Conservation (phyloP, 257 asterid species). For the Jacaranda copaia region DNA sequence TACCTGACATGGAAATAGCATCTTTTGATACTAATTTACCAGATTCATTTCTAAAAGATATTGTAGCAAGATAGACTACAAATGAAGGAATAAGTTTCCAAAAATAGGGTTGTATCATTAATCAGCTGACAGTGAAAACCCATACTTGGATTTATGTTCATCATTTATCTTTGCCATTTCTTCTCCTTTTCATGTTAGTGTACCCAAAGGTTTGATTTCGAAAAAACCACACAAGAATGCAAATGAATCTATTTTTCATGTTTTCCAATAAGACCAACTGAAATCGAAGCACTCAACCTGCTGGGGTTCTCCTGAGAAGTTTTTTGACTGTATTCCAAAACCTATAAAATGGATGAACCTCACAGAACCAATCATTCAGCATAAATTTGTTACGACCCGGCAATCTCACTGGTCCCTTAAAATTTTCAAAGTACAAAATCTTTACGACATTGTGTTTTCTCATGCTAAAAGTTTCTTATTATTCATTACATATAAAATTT, state of each 20-base stretch:
- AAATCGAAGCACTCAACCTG: background rate
- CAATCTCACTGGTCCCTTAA: background rate
- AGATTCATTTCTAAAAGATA: background rate
- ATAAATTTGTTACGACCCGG: background rate
- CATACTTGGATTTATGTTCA: background rate
- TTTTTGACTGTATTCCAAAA: background rate
- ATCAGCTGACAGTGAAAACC: background rate
- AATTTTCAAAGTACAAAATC: background rate
- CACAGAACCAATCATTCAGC: background rate
- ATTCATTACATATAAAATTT: constrained; percentile 12
- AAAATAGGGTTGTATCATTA: background rate
- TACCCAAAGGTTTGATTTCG: background rate
- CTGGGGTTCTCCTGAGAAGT: background rate
- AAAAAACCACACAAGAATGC: background rate
- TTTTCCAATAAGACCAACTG: constrained; percentile 12
- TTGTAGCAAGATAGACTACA: constrained; percentile 15
- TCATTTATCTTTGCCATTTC: background rate
- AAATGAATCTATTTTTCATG: background rate
- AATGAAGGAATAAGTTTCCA: background rate
- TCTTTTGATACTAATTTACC: constrained; percentile 7
- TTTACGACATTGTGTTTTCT: constrained; percentile 5
- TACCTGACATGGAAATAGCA: constrained; percentile 61
- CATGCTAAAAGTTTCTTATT: constrained; percentile 22
- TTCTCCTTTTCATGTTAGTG: background rate
- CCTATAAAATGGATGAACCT: background rate